These are phyloP conservation scores for Batkoa obscura DNA, from an alignment of 371 early-diverging fungal genomes.

Conservation along the genomic window DNA sequence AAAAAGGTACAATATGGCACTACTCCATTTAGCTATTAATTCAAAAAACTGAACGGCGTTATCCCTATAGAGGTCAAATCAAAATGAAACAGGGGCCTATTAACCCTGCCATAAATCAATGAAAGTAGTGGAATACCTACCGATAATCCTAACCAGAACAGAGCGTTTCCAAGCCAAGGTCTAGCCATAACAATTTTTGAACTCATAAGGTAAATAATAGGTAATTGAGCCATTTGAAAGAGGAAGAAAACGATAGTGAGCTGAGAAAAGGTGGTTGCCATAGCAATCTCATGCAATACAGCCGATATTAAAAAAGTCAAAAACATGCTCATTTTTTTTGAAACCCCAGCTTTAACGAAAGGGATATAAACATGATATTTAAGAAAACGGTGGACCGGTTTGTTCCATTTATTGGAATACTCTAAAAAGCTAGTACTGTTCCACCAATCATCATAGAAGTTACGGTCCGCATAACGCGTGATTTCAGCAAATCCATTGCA, in stretches of 20 bases:
- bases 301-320: slow-evolving; percentile 76
- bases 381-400: slow-evolving; percentile 89
- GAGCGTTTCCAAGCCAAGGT: slow-evolving; percentile 4
- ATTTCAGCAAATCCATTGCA: slow-evolving; percentile 91
- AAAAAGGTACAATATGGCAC: too few species aligned
- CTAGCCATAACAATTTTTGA: background rate
- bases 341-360: slow-evolving; percentile 49
- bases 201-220: slow-evolving; percentile 37
- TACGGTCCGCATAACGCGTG: slow-evolving; percentile 82
- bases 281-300: slow-evolving; percentile 75
- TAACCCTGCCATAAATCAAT: background rate
- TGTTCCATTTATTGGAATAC: slow-evolving; percentile 97
- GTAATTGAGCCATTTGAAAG: slow-evolving; percentile 84
- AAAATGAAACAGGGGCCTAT: background rate
- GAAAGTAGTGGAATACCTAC: background rate
- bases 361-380: slow-evolving; percentile 82
- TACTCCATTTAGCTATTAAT: too few species aligned
- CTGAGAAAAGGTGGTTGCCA: slow-evolving; percentile 51
- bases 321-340: slow-evolving; percentile 51
- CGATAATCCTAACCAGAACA: slow-evolving; percentile 1
- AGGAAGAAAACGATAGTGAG: slow-evolving; percentile 63
- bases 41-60: too few species aligned
- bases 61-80: too few species aligned
- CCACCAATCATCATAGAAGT: slow-evolving; percentile 99
- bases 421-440: slow-evolving; percentile 84